Evolutionary conservation across 306 rosid species (phyloP), one percentile per base, ranked within the genome.

Genomic region (Quercus agrifolia): DNA sequence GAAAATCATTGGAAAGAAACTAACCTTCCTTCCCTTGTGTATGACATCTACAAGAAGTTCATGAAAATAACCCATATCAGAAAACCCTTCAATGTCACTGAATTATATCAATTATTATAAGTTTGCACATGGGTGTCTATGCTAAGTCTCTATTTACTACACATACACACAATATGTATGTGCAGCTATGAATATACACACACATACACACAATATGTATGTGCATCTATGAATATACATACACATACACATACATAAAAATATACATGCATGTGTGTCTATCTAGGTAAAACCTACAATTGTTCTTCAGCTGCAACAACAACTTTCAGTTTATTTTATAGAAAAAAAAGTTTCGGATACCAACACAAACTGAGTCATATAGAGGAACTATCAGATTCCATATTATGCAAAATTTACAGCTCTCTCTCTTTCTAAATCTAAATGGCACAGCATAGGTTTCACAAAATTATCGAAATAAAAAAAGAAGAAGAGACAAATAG

Each of bases 11-110:
- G 27, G 70, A 44, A 5, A 25, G 57, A 49, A 31, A 77, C 87
- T 71, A 31, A 85, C 88, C 88, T 87, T 74, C 63, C 78, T 78
- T 35, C 81, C 80, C 91, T 82, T 54, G 91, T 14, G 78, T 74
- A 77, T 18, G 90, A 59, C 90, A 87, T 87, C 88, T 84, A 77
- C 28, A 38, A 71, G 19, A 38, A 64, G 30, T 35, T 14, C 41
- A 57, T 18, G 33, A 75, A 21, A 78, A 86, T 4, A 66, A 49
- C 13, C 66, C 20, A 69, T 2, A 72, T 87, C 63, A 87, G 86
- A 84, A 49, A 31, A 30, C 57, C 72, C 46, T 30, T 78, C 55
- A 71, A 78, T 31, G 25, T 35, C 46, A 83, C 6, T 46, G 13
- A 33, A 70, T 17, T 59, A 11, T 30, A 57, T 20, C 5, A 67